These are phyloP conservation scores for Pharnaceum exiguum DNA, from an alignment of 148 eudicot genomes.

Conservation along the genomic window DNA sequence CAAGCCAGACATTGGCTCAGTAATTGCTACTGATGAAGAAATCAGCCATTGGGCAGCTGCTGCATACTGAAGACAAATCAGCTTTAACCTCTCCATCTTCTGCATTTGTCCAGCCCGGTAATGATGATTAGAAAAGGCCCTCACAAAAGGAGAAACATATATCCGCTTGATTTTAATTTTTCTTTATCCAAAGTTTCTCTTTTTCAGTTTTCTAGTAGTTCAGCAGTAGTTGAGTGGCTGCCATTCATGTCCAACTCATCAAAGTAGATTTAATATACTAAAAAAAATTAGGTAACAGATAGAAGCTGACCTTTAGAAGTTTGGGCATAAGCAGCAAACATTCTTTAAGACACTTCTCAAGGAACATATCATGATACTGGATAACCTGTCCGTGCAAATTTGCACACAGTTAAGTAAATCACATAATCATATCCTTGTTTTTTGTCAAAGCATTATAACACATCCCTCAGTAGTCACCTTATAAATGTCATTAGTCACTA, in stretches of 20 bases:
- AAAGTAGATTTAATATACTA: background rate
- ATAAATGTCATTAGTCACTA: no score
- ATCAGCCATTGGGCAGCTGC: constrained; percentile 85
- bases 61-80: constrained; percentile 80
- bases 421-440: background rate
- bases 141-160: background rate
- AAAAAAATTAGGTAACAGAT: background rate
- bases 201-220: no score
- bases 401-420: background rate
- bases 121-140: background rate
- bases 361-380: constrained; percentile 76
- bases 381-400: constrained; percentile 48
- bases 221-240: no score
- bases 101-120: constrained; percentile 28
- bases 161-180: no score
- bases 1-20: constrained; percentile 26
- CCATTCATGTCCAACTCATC: background rate
- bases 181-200: no score
- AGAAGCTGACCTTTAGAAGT: constrained; percentile 64
- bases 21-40: constrained; percentile 52
- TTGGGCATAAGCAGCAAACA: constrained; percentile 94
- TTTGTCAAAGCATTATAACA: no score
- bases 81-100: constrained; percentile 87
- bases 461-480: no score
- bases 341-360: constrained; percentile 89